Evolutionary conservation across 2,329 filamentous ascomycete species (phyloP), one percentile per base, ranked within the genome.

Genomic region (Achaetomium macrosporum): DNA sequence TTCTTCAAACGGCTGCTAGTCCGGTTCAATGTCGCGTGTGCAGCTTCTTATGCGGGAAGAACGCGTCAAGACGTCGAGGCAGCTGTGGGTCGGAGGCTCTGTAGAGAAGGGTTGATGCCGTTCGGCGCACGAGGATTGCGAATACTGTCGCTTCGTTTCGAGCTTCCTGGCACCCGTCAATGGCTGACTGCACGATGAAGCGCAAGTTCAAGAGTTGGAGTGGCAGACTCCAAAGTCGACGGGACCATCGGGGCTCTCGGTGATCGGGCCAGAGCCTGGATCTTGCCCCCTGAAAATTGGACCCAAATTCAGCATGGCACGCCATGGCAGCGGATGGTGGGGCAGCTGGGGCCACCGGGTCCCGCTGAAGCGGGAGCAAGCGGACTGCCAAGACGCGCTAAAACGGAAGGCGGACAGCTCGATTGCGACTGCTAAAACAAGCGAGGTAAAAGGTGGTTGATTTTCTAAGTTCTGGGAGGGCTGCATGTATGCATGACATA

Each of bases 351-450:
- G n/a, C 25, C 25, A 25, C 31, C n/a, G n/a, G 40, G 36, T 33
- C 40, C 55, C 55, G 48, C 51, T 51, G 53, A 15, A 16, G 42
- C 48, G 47, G 56, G 41, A 48, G 48, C 52, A 49, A 42, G 51
- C 45, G 50, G 54, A 25, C 17, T 31, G 53, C 56, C 56, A 57
- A 53, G 56, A 16, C 17, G 33, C 35, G 30, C 31, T 37, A 48
- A 35, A 25, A 25, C 25, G 25, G 25, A 25, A 25, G 25, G 25
- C 25, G 25, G 25, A 25, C 25, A 33, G 39, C 19, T 41, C 37
- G 31, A 45, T n/a, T 25, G 25, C 25, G 25, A 25, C 25, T n/a
- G n/a, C n/a, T n/a, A n/a, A n/a, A n/a, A n/a, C n/a, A n/a, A n/a
- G n/a, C n/a, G n/a, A n/a, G n/a, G n/a, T n/a, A n/a, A n/a, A n/a